These are phyloP conservation scores for Hygrophila difformis DNA, from an alignment of 257 asterid species.

Conservation along the genomic window DNA sequence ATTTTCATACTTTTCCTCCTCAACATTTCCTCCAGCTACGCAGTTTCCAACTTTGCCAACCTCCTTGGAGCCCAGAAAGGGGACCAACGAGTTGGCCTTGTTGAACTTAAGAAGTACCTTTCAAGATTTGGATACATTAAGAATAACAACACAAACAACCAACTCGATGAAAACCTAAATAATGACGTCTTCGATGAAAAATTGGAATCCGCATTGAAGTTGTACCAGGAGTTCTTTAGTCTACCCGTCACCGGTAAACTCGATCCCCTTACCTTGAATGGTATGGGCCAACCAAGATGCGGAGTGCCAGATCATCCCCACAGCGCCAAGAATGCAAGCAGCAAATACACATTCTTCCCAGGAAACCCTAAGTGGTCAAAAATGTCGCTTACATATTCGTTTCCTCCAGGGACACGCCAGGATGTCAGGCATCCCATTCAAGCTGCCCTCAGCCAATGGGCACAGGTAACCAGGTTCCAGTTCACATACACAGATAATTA, in stretches of 20 bases:
- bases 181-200: slow-evolving; percentile 12
- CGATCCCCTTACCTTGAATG: slow-evolving; percentile 13
- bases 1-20: too few relatives aligned
- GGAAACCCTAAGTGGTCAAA: slow-evolving; percentile 18
- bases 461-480: neutral
- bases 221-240: slow-evolving; percentile 16
- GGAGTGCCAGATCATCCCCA: slow-evolving; percentile 15
- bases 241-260: slow-evolving; percentile 12
- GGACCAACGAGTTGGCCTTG: neutral
- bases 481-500: slow-evolving; percentile 9
- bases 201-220: slow-evolving; percentile 13
- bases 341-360: slow-evolving; percentile 20
- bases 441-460: slow-evolving; percentile 15
- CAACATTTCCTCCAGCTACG: too few relatives aligned
- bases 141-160: too few relatives aligned
- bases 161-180: neutral
- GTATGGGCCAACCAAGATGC: slow-evolving; percentile 15
- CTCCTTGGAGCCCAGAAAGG: slow-evolving; percentile 17
- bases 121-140: slow-evolving; percentile 21
- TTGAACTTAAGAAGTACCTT: slow-evolving; percentile 13
- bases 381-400: slow-evolving; percentile 19
- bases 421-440: neutral
- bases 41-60: too few relatives aligned
- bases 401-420: neutral
- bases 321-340: neutral